Percentiles rank a stretch among this genome's conserved stretches.
Evolutionary conservation across 2,329 filamentous ascomycete species (phyloP).

Genomic region (Hypoxylon sp.): DNA sequence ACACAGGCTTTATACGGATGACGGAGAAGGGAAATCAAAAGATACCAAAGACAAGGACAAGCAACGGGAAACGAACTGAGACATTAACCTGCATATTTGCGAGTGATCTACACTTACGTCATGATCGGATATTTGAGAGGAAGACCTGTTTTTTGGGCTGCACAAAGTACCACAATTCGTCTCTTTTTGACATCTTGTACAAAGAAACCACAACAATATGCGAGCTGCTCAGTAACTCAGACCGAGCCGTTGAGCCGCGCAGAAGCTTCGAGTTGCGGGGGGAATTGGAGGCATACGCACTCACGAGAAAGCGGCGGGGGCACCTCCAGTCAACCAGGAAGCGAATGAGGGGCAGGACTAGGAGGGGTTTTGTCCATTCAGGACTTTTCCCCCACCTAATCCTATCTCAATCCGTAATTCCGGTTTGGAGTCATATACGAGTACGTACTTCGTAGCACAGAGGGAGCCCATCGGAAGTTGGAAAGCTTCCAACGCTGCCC

Average conservation of each 20-base stretch:
- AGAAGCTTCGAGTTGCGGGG: conserved; percentile 26
- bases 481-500: conserved; percentile 1
- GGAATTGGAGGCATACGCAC: conserved; percentile 1
- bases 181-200: conserved; percentile 30
- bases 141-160: conserved; percentile 24
- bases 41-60: conserved; percentile 49
- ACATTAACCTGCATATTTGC: conserved; percentile 6
- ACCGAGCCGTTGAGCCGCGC: conserved; percentile 13
- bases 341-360: conserved; percentile 33
- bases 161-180: conserved; percentile 19
- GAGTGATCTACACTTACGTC: conserved; percentile 25
- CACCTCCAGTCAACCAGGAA: conserved; percentile 28
- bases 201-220: conserved; percentile 20
- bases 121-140: conserved; percentile 13
- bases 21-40: conserved; percentile 46
- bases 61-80: conserved; percentile 47
- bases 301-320: conserved; percentile 8
- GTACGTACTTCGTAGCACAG: conserved; percentile 5
- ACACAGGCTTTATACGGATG: conserved; percentile 70
- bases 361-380: conserved; percentile 15
- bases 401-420: conserved; percentile 23
- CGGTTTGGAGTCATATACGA: conserved; percentile 22
- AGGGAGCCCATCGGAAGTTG: conserved; percentile 9
- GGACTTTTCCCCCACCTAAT: conserved; percentile 11
- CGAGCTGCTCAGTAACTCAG: conserved; percentile 17